Conservation (phyloP, 2,329 filamentous ascomycete genomes). For the Arthrobotrys sinensis region DNA sequence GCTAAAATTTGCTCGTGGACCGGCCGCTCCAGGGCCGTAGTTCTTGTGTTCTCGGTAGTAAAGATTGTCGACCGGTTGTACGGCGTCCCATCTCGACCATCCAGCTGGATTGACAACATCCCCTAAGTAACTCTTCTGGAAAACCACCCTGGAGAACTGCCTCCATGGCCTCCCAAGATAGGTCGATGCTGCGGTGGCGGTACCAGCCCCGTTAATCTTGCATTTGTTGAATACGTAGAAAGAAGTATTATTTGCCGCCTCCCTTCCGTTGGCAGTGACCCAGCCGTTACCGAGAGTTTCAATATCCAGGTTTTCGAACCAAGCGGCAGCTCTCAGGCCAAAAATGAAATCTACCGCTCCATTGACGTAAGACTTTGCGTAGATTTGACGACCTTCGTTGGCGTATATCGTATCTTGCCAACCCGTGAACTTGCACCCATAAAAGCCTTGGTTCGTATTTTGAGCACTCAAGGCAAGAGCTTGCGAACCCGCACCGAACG, state of each 20-base stretch:
- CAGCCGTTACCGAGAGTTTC: slow-evolving; percentile 70
- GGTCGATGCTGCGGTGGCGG: slow-evolving; percentile 67
- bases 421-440: slow-evolving; percentile 73
- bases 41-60: slow-evolving; percentile 76
- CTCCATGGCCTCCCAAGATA: slow-evolving; percentile 73
- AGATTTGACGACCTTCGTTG: slow-evolving; percentile 72
- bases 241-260: slow-evolving; percentile 67
- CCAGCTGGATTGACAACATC: slow-evolving; percentile 75
- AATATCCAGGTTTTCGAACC: slow-evolving; percentile 72
- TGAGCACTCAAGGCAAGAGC: slow-evolving; percentile 73
- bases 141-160: slow-evolving; percentile 68
- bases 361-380: slow-evolving; percentile 73
- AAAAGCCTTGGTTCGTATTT: slow-evolving; percentile 73
- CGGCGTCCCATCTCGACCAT: slow-evolving; percentile 73
- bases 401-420: slow-evolving; percentile 73
- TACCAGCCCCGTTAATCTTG: slow-evolving; percentile 68
- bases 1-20: slow-evolving; percentile 68
- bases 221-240: slow-evolving; percentile 74
- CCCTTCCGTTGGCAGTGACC: slow-evolving; percentile 70
- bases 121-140: slow-evolving; percentile 72
- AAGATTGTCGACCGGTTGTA: slow-evolving; percentile 70
- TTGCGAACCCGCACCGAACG: slow-evolving; percentile 69
- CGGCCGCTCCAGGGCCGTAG: slow-evolving; percentile 73
- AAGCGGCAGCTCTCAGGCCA: slow-evolving; percentile 71
- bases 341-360: slow-evolving; percentile 76